These are phyloP conservation scores for Hirschfeldia incana DNA, from an alignment of 345 rosid species.

Conservation along the genomic window DNA sequence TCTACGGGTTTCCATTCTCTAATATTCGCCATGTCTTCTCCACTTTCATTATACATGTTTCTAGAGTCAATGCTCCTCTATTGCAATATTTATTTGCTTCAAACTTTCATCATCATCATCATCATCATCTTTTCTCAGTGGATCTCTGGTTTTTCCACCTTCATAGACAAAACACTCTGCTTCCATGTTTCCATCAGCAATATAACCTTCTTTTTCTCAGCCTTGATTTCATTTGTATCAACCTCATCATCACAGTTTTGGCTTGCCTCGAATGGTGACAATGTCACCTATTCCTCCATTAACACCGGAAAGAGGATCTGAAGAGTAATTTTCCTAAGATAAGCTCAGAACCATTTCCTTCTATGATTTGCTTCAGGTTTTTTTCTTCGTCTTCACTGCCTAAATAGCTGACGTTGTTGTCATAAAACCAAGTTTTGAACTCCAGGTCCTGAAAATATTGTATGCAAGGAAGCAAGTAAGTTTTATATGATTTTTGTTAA, in stretches of 20 bases:
- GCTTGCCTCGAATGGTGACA: not conserved
- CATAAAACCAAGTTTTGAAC: too few species aligned
- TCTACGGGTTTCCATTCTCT: not conserved
- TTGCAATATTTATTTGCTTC: not conserved
- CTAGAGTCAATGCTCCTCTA: conserved; percentile 1
- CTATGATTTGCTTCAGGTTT: too few species aligned
- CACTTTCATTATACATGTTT: not conserved
- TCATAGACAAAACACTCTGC: not conserved
- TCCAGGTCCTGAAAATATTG: too few species aligned
- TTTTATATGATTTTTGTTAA: too few species aligned
- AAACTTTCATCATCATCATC: not conserved
- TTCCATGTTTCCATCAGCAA: not conserved
- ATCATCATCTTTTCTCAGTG: not conserved
- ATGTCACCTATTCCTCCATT: not conserved
- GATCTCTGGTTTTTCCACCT: conserved; percentile 7
- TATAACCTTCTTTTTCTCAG: not conserved
- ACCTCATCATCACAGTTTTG: not conserved
- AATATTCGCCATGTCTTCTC: not conserved
- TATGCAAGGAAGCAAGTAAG: too few species aligned
- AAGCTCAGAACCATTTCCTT: not conserved
- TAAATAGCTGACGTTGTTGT: too few species aligned
- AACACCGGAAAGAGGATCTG: not conserved
- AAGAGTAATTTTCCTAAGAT: not conserved
- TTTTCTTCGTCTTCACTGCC: too few species aligned
- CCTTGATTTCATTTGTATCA: not conserved